Evolutionary conservation across 768 basidiomycete species (phyloP), one percentile per base, ranked within the genome.

Genomic region (Auriculariales sp.): DNA sequence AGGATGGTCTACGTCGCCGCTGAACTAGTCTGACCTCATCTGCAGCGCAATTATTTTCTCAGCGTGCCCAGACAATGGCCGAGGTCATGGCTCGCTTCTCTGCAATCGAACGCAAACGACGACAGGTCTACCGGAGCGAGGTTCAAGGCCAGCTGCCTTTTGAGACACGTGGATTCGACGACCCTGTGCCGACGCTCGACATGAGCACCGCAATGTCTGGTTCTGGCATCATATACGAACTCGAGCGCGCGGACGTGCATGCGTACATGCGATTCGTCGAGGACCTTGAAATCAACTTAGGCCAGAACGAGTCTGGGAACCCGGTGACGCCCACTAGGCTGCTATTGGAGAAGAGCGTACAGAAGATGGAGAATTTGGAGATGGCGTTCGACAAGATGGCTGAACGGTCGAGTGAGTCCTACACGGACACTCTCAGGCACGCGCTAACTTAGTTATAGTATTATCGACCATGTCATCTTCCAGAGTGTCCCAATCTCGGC

Each of bases 51-150:
- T 85, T 91, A 61, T 88, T 97, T 62, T 78, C 81, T 52, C 80
- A 82, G 54, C 73, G 89, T 46, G 82, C 89, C 0, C 78, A 83
- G 53, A 78, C 77, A 30, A 81, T 97, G 34, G 69, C 90, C 3
- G 83, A 93, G 59, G 75, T 88, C 15, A 83, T 97, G 79, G 81
- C 85, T 2, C 89, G 85, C 57, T 72, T 93, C 33, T 81, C 87
- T 87, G 71, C 79, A 0, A 77, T 70, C 47, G 95, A 99, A 63
- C 73, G 75, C 53, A 87, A 85, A 56, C 77, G 90, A 17, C 77
- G 95, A 2, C 78, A 83, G 55, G 73, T 84, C n/a, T 92, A 94
- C 60, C 74, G 86, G 19, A 73, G 81, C 3, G 91, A 94, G 58
- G 74, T 86, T 11, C 77, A 87, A 53, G 85, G 85, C 0, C 82